Percentiles rank a stretch among this genome's conserved stretches.
Conservation (phyloP, 2,329 filamentous ascomycete genomes). For the Pyrenochaeta sp. region DNA sequence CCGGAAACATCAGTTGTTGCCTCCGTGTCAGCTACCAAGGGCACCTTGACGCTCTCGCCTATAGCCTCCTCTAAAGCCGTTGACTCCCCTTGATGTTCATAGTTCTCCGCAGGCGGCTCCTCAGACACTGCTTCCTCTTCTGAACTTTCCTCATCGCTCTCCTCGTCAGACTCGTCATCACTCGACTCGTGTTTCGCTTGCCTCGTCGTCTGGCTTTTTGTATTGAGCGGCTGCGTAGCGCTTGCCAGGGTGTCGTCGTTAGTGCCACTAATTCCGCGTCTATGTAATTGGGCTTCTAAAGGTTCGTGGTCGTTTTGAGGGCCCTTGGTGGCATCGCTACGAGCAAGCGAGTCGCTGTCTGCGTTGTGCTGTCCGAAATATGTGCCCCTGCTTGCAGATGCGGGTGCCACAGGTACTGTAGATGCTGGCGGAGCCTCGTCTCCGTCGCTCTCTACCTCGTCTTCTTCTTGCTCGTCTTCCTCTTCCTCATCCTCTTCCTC, state of each 20-base stretch:
- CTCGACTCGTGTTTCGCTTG: slow-evolving; percentile 10
- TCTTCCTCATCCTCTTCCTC: slow-evolving; percentile 9
- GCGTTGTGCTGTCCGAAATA: background rate
- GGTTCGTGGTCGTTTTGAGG: slow-evolving; percentile 37
- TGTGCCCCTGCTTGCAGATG: slow-evolving; percentile 10
- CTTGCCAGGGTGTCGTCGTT: slow-evolving; percentile 22
- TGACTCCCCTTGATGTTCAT: slow-evolving; percentile 58
- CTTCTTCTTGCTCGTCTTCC: slow-evolving; percentile 5
- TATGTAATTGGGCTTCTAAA: slow-evolving; percentile 12
- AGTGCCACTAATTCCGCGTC: slow-evolving; percentile 8
- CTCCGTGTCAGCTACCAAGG: slow-evolving; percentile 53
- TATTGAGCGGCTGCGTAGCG: slow-evolving; percentile 30
- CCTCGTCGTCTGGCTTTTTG: slow-evolving; percentile 7
- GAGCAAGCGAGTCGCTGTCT: slow-evolving; percentile 13
- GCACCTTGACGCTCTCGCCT: slow-evolving; percentile 52
- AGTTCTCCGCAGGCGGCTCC: slow-evolving; percentile 45
- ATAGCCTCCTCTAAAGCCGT: slow-evolving; percentile 57
- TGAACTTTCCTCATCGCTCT: slow-evolving; percentile 45
- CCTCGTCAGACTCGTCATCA: slow-evolving; percentile 32
- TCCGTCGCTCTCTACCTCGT: slow-evolving; percentile 10
- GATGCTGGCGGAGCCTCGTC: slow-evolving; percentile 11
- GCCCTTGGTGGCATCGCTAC: slow-evolving; percentile 40
- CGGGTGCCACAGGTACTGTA: slow-evolving; percentile 7
- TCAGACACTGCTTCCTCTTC: slow-evolving; percentile 19
- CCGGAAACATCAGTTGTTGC: slow-evolving; percentile 47